These are phyloP conservation scores for Acanthamoeba triangularis DNA, from an alignment of 208 protist species.

Conservation along the genomic window DNA sequence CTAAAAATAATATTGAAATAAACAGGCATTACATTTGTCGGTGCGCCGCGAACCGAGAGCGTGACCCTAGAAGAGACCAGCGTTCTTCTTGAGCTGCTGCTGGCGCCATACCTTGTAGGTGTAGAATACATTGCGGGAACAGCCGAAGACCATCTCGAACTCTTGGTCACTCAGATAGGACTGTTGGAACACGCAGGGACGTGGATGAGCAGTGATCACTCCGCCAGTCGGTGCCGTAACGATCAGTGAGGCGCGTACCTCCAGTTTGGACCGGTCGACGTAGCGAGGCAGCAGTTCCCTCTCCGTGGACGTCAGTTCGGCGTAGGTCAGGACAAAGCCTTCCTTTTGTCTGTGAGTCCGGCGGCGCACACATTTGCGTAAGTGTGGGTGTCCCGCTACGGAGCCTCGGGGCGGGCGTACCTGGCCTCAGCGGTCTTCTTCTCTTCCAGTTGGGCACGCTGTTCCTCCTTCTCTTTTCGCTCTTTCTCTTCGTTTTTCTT, in stretches of 20 bases:
- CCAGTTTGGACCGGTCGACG: conserved; percentile 16
- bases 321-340: background rate
- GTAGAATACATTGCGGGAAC: conserved; percentile 4
- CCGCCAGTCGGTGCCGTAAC: background rate
- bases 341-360: background rate
- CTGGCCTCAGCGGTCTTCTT: background rate
- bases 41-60: too few species aligned
- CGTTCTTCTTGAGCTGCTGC: conserved; percentile 39
- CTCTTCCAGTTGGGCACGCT: background rate
- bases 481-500: background rate
- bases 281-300: conserved; percentile 1
- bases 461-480: background rate
- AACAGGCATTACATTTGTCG: too few species aligned
- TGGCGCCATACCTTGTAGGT: conserved; percentile 7
- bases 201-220: background rate
- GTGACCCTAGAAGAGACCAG: background rate
- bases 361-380: background rate
- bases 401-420: background rate
- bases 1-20: too few species aligned
- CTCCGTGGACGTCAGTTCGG: background rate
- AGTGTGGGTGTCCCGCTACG: background rate
- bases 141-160: background rate
- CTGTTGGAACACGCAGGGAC: background rate
- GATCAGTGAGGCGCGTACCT: background rate
- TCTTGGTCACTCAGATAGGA: conserved; percentile 4